Base-by-base conservation (phyloP, 1,139 yeast genomes). In the Yarrowia galli region DNA sequence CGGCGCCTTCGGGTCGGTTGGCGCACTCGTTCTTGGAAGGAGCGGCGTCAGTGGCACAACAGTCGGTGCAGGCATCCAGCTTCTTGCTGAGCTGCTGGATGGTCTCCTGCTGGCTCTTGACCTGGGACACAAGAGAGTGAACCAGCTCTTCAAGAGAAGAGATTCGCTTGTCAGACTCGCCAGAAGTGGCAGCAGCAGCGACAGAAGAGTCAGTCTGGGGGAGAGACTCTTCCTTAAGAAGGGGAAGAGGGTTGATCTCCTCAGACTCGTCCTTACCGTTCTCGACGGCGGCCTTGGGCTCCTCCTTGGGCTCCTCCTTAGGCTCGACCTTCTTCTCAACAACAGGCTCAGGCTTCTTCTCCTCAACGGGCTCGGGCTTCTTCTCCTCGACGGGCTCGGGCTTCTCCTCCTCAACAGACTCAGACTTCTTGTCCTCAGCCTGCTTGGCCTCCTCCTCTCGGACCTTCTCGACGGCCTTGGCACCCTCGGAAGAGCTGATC, bases 81-180 rank as follows among this genome's bases (percentile, higher is more conserved):
- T 71, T 71, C 38, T 67, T 69, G 48, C 69, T 51, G 16, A 75
- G 72, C 42, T 68, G 54, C 51, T 71, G 73, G 32, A 75, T 71
- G 13, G 71, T 67, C 16, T 69, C 64, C 10, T 73, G 69, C 53
- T 75, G 73, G 36, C 69, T 68, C 48, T 69, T 67, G 60, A 74
- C 72, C 51, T 71, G 70, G 18, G 67, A 68, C 15, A 67, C 68
- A 22, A 71, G 69, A 28, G 60, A 54, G 38, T 61, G 60, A 12
- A 48, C 67, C 35, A 61, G 54, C 9, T 63, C 67, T 64, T 43
- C 51, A 5, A 36, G 67, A 7, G 61, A 49, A 38, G 43, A 64
- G 40, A 65, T 54, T 58, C 65, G 32, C 56, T 68, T n/a, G 58
- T 18, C 38, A 53, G 49, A 40, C 20, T 45, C 48, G 4, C 43